Evolutionary conservation across 192 early-diverging fungal species (phyloP), one percentile per base, ranked within the genome.

Genomic region (Entomortierella parvispora): DNA sequence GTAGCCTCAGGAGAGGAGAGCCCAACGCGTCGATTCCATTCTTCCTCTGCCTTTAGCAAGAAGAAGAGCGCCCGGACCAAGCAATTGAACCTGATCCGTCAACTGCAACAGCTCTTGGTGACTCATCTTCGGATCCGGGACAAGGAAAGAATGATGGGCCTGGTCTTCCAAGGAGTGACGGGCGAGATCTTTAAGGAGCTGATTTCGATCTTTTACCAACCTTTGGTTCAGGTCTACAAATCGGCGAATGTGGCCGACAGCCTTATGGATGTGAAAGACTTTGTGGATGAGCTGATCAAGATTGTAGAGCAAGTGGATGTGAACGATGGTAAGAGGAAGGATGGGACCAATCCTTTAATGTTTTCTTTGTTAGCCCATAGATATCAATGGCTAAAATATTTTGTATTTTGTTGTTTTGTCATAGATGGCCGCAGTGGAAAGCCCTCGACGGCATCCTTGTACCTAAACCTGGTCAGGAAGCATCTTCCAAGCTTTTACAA

Each of bases 151-250:
- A 55, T 88, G 71, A 83, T 82, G 63, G 65, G 67, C 4, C 51
- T 88, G 4, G 53, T 88, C 51, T 84, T 83, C 61, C 84, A 86
- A 51, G 83, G 84, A 6, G 76, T 82, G 3, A 85, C 87, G 10
- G 85, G 85, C 14, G 83, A 85, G 40, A 63, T 88, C 22, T 66
- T 88, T 20, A 83, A 82, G 46, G 87, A 88, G n/a, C 46, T 84
- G 23, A 79, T 88, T 48, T 66, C 83, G 18, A 83, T 88, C 48
- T 88, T 88, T 57, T 88, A 88, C 57, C 66, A 84, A 28, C 87
- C 87, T 15, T 58, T 88, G n/a, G 83, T 85, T 18, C 66, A 83
- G 60, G 81, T 88, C 2, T 88, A 88, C 64, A 85, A 84, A 59
- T 62, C 81, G 8, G 87, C 87, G 26, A 88, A 88, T 49, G 83